Evolutionary conservation across 208 protist species (phyloP).

Genomic region (Acanthamoeba polyphaga): DNA sequence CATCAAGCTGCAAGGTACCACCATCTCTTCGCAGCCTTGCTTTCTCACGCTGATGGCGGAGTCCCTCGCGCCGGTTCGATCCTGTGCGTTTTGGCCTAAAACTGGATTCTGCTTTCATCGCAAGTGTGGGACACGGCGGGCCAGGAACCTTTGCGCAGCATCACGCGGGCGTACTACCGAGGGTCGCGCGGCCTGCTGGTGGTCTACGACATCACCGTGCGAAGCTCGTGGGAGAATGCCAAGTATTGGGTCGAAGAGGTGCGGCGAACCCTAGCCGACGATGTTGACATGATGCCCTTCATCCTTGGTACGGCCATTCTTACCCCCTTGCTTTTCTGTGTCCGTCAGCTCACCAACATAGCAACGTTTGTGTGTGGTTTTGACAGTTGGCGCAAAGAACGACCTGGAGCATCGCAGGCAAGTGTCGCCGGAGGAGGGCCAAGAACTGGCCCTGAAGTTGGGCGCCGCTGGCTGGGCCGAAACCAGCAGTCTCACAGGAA

Average conservation of each 20-base stretch:
- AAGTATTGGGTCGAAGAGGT: background rate
- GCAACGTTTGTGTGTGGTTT: no score
- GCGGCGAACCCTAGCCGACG: background rate
- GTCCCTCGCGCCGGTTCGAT: no score
- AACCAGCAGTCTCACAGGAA: background rate
- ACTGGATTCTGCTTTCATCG: background rate
- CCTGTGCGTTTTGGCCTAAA: no score
- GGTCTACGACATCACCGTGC: conserved; percentile 76
- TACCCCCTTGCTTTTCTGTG: no score
- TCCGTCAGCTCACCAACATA: no score
- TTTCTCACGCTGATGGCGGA: no score
- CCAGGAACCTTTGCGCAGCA: conserved; percentile 90
- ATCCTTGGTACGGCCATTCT: background rate
- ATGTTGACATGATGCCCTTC: background rate
- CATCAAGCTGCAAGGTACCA: conserved; percentile 96
- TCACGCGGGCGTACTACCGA: conserved; percentile 87
- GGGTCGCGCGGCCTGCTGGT: conserved; percentile 88
- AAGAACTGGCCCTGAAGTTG: background rate
- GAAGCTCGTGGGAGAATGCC: background rate
- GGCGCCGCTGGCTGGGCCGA: background rate
- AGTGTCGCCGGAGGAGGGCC: background rate
- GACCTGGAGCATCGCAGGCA: background rate
- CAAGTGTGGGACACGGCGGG: conserved; percentile 88
- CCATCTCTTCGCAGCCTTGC: no score
- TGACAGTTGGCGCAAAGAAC: background rate